Evolutionary conservation across 2,329 filamentous ascomycete genomes (phyloP), one percentile per base, ranked within the genome.

Genomic region (Blastomyces parvus): DNA sequence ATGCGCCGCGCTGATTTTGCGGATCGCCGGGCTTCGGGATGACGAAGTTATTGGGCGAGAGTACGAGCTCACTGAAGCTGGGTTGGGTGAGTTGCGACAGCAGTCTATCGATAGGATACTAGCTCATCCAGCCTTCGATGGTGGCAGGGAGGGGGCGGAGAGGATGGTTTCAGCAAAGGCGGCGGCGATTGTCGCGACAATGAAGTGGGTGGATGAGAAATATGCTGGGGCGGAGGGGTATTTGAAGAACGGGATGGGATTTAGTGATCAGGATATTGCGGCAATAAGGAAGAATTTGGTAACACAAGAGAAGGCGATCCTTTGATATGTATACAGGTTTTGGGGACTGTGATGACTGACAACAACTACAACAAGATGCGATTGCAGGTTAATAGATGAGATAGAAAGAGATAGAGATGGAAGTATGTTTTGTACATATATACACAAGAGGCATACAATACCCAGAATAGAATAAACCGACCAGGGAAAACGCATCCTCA

Each of bases 181-280:
- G 65, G 82, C 80, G 69, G 83, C 80, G 69, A 85, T 86, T 79
- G 59, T 78, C 19, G 76, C 73, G 4, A 78, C 77, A 50, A 67
- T 85, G 62, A 73, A 80, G 59, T 82, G 85, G 77, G 76, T 91
- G 57, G 78, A 82, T 58, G 74, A 78, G 36, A 79, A 82, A 65
- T 88, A 85, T 74, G 87, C 86, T 2, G 83, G 86, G 2, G 80
- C 83, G 2, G 86, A 90, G 71, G 74, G 75, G 17, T 91, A 89
- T 74, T 77, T 90, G 66, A 76, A 78, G 62, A 76, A 82, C 17
- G 74, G 82, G 40, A 86, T 86, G 69, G 81, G 85, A 14, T 71
- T 91, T 44, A 80, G 78, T 0, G 78, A 80, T 42, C 80, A 78
- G 6, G 82, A 84, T 65, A 78, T 90, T 62, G 78, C 78, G 65